Evolutionary conservation across 441 rosid genomes (phyloP).

Genomic region (Gossypium laxum): DNA sequence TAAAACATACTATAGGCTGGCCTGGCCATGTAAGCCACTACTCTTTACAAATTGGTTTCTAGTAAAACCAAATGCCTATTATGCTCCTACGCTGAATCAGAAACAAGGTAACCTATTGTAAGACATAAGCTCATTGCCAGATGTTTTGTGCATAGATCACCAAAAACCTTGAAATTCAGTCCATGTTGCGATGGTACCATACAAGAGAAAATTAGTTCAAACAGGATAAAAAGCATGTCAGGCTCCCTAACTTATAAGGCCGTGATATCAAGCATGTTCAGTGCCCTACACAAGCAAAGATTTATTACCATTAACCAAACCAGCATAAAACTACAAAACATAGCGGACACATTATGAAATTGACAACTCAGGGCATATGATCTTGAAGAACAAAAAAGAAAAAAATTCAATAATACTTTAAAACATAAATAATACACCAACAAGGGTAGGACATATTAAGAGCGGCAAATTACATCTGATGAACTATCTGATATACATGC

Average conservation of each 20-base stretch:
- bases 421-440: background rate
- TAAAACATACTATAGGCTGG: background rate
- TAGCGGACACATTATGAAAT: background rate
- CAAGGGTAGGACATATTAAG: constrained; percentile 10
- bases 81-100: constrained; percentile 5
- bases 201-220: background rate
- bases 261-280: background rate
- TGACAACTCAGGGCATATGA: background rate
- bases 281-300: background rate
- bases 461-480: constrained; percentile 42
- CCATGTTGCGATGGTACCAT: background rate
- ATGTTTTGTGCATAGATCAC: background rate
- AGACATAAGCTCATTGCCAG: background rate
- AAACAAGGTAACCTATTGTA: background rate
- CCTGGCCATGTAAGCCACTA: background rate
- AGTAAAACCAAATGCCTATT: background rate
- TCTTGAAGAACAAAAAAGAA: background rate
- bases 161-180: background rate
- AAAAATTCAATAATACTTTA: background rate
- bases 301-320: background rate
- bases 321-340: background rate
- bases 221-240: background rate
- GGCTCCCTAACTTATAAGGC: background rate
- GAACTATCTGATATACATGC: constrained; percentile 71
- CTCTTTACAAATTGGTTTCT: background rate